Conservation (phyloP, 2,329 filamentous ascomycete genomes). For the Sarocladiaceae sp. region DNA sequence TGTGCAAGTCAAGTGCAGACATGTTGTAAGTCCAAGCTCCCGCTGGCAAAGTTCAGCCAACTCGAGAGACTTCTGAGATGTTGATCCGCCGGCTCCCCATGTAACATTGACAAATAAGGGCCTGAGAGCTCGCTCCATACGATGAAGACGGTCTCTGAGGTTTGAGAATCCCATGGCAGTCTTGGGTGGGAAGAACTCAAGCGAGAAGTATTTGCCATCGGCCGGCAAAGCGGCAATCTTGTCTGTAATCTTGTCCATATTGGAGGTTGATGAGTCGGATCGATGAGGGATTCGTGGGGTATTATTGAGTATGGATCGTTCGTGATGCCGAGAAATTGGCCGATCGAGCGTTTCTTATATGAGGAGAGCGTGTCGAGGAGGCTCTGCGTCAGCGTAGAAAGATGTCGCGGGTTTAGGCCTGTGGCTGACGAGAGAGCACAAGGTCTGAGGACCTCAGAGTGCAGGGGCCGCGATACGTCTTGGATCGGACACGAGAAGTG, state of each 20-base stretch:
- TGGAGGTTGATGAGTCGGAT: too few relatives aligned
- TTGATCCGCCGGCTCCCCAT: conserved; percentile 95
- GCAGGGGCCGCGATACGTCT: too few relatives aligned
- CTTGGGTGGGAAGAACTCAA: conserved; percentile 99
- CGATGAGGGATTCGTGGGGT: not conserved
- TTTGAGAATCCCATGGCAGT: conserved; percentile 95
- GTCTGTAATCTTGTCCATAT: conserved; percentile 86
- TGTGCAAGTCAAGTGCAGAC: conserved; percentile 93
- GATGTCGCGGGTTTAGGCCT: not conserved
- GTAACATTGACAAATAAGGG: conserved; percentile 97
- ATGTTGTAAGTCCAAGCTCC: conserved; percentile 88
- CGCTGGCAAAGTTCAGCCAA: conserved; percentile 93
- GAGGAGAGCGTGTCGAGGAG: too few relatives aligned
- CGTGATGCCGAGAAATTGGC: too few relatives aligned
- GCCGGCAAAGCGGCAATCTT: conserved; percentile 88
- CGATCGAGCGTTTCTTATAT: too few relatives aligned
- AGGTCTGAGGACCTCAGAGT: not conserved
- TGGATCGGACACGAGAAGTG: not conserved
- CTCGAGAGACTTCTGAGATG: conserved; percentile 84
- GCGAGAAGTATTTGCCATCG: conserved; percentile 82
- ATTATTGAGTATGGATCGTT: too few relatives aligned
- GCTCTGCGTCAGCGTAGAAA: not conserved
- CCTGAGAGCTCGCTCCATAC: conserved; percentile 87
- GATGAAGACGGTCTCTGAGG: conserved; percentile 84
- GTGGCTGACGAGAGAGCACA: not conserved